phyloP scores from a whole-genome alignment of 192 early-diverging fungal species.

The Backusella australiensis region DNA sequence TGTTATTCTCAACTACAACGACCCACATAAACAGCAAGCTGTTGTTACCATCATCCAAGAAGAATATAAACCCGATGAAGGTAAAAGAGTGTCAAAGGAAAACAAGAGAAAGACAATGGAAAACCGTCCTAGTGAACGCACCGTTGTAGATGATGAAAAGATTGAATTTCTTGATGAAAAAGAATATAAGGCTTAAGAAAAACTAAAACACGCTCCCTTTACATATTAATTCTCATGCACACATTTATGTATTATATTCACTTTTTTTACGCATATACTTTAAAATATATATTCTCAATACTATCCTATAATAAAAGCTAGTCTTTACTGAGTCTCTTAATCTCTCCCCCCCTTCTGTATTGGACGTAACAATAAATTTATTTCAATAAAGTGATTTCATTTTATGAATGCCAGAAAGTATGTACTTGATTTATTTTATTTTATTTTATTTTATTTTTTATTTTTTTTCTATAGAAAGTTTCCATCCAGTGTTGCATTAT shows the following conservation, averaged over 20 bases:
- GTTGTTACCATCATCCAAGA: background rate
- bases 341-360: background rate
- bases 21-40: background rate
- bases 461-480: background rate
- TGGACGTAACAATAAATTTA: no score
- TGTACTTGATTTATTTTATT: background rate
- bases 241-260: slow-evolving; percentile 1
- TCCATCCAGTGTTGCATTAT: slow-evolving; percentile 65
- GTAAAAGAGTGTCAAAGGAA: background rate
- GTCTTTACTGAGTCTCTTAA: background rate
- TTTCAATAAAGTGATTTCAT: no score
- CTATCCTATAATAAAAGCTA: background rate
- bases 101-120: background rate
- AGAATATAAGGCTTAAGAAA: background rate
- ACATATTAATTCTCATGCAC: background rate
- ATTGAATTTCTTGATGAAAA: background rate
- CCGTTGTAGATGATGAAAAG: background rate
- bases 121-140: background rate
- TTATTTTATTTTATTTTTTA: background rate
- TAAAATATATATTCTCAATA: background rate
- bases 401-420: no score
- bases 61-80: background rate
- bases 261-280: background rate
- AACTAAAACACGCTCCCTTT: background rate
- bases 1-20: background rate